These are phyloP conservation scores for Spencermartinsiella ligniputridi DNA, from an alignment of 1,139 yeast genomes.

Conservation along the genomic window DNA sequence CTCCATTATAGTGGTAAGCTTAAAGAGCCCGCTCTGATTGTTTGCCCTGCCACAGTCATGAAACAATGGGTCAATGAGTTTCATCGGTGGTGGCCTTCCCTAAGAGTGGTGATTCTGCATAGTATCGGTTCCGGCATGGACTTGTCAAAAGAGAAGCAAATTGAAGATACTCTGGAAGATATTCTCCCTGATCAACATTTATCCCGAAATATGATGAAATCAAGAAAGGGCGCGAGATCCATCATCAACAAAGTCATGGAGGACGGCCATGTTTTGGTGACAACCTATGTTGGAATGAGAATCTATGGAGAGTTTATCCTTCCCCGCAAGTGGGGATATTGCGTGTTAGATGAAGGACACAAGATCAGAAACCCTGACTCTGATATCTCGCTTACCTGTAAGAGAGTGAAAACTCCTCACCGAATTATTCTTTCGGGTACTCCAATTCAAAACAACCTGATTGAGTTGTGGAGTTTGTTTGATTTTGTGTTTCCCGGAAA, in stretches of 20 bases:
- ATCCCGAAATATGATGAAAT: slow-evolving; percentile 20
- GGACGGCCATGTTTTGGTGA: slow-evolving; percentile 76
- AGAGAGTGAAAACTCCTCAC: slow-evolving; percentile 74
- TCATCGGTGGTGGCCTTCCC: slow-evolving; percentile 98
- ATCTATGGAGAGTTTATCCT: slow-evolving; percentile 67
- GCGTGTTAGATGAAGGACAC: slow-evolving; percentile 92
- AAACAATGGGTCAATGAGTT: slow-evolving; percentile 95
- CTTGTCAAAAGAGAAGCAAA: slow-evolving; percentile 44
- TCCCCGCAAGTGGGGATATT: slow-evolving; percentile 83
- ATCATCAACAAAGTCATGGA: slow-evolving; percentile 48
- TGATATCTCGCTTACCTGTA: slow-evolving; percentile 79
- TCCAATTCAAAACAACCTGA: slow-evolving; percentile 88
- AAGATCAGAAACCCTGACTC: slow-evolving; percentile 93
- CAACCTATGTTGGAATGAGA: slow-evolving; percentile 87
- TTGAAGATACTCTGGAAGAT: slow-evolving; percentile 47
- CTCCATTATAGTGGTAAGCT: slow-evolving; percentile 75
- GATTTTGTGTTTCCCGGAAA: slow-evolving; percentile 95
- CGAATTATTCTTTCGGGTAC: slow-evolving; percentile 90
- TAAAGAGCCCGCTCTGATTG: slow-evolving; percentile 74
- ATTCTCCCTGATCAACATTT: slow-evolving; percentile 41
- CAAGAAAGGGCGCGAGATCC: slow-evolving; percentile 33
- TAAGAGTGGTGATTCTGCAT: slow-evolving; percentile 80
- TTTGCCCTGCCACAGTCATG: slow-evolving; percentile 95
- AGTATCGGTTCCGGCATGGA: slow-evolving; percentile 90
- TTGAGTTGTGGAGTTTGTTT: slow-evolving; percentile 90